Percentiles rank a stretch among this genome's conserved stretches.
Conservation (phyloP, 2,329 filamentous ascomycete genomes). For the Juglanconis juglandina region DNA sequence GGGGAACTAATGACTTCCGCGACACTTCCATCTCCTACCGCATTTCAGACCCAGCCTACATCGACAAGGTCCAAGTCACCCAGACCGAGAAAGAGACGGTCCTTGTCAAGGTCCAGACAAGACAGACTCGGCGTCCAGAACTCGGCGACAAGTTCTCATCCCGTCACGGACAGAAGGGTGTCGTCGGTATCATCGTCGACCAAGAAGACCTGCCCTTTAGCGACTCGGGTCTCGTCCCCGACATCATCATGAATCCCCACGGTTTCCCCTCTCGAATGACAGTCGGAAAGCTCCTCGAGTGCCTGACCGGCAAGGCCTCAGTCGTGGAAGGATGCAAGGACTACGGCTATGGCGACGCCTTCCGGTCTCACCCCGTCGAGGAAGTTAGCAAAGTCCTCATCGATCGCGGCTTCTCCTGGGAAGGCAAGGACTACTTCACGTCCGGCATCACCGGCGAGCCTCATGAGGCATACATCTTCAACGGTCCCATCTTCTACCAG, state of each 20-base stretch:
- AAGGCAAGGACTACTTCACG: conserved; percentile 95
- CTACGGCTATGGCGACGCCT: conserved; percentile 75
- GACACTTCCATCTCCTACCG: conserved; percentile 75
- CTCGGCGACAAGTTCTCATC: conserved; percentile 98
- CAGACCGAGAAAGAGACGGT: conserved; percentile 82
- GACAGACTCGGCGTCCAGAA: conserved; percentile 93
- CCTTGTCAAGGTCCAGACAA: conserved; percentile 88
- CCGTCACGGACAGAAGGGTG: conserved; percentile 96
- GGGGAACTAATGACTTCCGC: conserved; percentile 60
- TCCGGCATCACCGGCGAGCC: conserved; percentile 92
- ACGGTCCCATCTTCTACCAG: conserved; percentile 98
- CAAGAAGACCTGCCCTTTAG: conserved; percentile 97
- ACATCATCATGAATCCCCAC: conserved; percentile 99
- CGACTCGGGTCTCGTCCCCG: conserved; percentile 84
- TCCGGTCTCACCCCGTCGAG: conserved; percentile 81
- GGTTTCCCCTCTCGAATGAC: conserved; percentile 99
- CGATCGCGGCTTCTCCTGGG: conserved; percentile 88
- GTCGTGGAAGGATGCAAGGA: conserved; percentile 80
- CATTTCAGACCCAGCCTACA: conserved; percentile 78
- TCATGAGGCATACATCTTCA: conserved; percentile 94
- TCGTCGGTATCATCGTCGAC: conserved; percentile 92
- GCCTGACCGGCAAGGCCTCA: conserved; percentile 89
- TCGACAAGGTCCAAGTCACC: conserved; percentile 95
- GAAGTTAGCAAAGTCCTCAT: conserved; percentile 86
- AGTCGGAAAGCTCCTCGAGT: conserved; percentile 94